Evolutionary conservation across 2,329 filamentous ascomycete genomes (phyloP).

Genomic region (Lecanosticta acicola): DNA sequence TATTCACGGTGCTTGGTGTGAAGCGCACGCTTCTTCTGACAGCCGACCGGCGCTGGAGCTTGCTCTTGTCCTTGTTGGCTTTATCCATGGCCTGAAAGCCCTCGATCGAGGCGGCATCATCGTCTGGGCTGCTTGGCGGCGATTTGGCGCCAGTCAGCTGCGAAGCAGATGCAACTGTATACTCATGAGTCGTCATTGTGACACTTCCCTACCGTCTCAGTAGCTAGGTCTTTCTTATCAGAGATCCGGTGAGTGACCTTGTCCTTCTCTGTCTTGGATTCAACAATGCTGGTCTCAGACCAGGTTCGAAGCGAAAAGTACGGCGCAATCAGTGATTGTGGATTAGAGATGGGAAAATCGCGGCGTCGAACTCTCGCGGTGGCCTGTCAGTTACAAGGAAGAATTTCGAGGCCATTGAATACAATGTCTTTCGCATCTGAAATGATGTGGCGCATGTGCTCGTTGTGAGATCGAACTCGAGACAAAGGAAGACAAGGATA

Average conservation of each 20-base stretch:
- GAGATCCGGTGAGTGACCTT: constrained; percentile 10
- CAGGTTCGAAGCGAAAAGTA: constrained; percentile 1
- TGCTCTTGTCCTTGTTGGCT: constrained; percentile 4
- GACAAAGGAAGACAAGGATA: constrained; percentile 4
- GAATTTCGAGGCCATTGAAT: not conserved
- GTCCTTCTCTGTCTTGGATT: constrained; percentile 4
- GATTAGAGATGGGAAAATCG: not conserved
- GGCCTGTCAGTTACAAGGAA: not conserved
- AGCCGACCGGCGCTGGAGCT: constrained; percentile 4
- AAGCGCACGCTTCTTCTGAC: constrained; percentile 14
- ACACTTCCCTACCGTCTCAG: not conserved
- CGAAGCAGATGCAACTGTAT: constrained; percentile 6
- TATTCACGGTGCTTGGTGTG: constrained; percentile 8
- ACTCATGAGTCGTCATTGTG: constrained; percentile 4
- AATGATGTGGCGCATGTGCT: constrained; percentile 3
- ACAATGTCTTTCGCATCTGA: constrained; percentile 4
- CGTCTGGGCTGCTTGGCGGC: not conserved
- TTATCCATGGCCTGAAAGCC: constrained; percentile 6
- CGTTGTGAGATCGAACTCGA: not conserved
- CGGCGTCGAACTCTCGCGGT: not conserved
- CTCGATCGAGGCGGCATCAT: not conserved
- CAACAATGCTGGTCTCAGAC: constrained; percentile 16
- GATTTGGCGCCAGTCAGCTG: not conserved
- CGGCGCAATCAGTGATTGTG: not conserved
- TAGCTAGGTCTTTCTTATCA: not conserved